Evolutionary conservation across 2,329 filamentous ascomycete genomes (phyloP), one percentile per base, ranked within the genome.

Genomic region (Xylaria sp.): DNA sequence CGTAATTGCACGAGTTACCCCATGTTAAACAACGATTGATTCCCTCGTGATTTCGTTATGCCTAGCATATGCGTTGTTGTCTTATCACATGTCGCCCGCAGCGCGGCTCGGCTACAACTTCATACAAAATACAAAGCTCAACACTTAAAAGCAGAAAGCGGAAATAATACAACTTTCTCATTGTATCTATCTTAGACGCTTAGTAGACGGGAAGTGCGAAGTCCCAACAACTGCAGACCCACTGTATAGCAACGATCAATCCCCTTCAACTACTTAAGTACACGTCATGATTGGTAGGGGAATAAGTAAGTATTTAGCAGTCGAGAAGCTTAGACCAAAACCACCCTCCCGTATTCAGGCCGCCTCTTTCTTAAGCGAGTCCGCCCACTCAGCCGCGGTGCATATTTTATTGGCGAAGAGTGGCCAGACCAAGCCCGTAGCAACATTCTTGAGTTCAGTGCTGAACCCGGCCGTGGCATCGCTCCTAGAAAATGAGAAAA

Each of bases 361-460:
- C 54, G 54, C 54, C 20, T 39, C 54, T 33, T n/a, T 36, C 54
- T 41, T 41, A 12, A 57, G 10, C n/a, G 54, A 57, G 20, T 25
- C 54, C 20, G 54, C 33, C 54, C 54, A 57, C 36, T 57, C 54
- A n/a, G 54, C 54, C 25, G 54, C n/a, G 7, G 54, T 57, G 36
- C 18, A 41, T n/a, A 57, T 33, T 25, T n/a, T 57, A 10, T 57
- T 57, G 13, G 54, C 54, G 5, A 55, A 15, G 10, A 46, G 9
- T 18, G 36, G 33, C 59, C 48, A 43, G 23, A 54, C 28, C 48
- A 57, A 15, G 33, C 41, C 20, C 8, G 54, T 57, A 57, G 54
- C 33, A 41, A 25, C 54, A 9, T 57, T 43, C 33, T 57, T 41
- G 33, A 57, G 54, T 20, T 41, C n/a, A 25, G 54, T 12, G 31